Evolutionary conservation across 805 yeast species (phyloP), one percentile per base, ranked within the genome.

Genomic region (Scheffersomyces lignosus): DNA sequence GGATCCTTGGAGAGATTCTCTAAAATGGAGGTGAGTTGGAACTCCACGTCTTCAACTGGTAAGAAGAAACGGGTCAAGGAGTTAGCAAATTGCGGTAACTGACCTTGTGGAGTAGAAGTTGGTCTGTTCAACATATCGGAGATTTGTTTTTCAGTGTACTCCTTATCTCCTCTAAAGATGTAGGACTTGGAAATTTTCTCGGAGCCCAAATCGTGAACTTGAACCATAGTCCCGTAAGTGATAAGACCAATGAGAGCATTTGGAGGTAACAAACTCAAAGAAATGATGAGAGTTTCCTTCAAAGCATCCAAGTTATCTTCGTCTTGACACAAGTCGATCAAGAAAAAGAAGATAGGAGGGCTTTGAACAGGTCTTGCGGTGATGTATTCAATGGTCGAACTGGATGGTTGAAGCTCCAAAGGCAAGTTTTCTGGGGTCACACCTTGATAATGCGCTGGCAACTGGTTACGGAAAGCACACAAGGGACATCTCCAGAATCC

Each of bases 161-260:
- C 96, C 59, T 87, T 83, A 57, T 82, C 86, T 41, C 97, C 97
- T 52, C 95, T 80, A 65, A 90, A 91, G 16, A 88, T 86, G 56
- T 78, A 85, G 41, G 86, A 80, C 62, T 84, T 85, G 51, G 77
- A 78, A 58, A 88, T 78, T 15, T 77, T 74, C 33, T 78, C 76
- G 12, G 83, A 79, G 24, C 64, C 64, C 41, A 89, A 69, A 61
- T 89, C 96, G 63, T 90, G 95, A 34, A 91, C 84, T 55, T 87
- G 90, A 32, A 89, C 90, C 69, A 86, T 89, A 18, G 95, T 87
- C 37, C 96, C 97, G 54, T 70, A 87, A 10, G 97, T 87, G 54
- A 90, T 77, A 51, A 90, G 74, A 29, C 97, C 96, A 38, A 90
- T 80, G 36, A 89, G 71, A 2, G 96, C 87, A 51, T 90, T 88